These are phyloP conservation scores for Myxozyma mucilagina DNA, from an alignment of 805 yeast genomes.

Conservation along the genomic window DNA sequence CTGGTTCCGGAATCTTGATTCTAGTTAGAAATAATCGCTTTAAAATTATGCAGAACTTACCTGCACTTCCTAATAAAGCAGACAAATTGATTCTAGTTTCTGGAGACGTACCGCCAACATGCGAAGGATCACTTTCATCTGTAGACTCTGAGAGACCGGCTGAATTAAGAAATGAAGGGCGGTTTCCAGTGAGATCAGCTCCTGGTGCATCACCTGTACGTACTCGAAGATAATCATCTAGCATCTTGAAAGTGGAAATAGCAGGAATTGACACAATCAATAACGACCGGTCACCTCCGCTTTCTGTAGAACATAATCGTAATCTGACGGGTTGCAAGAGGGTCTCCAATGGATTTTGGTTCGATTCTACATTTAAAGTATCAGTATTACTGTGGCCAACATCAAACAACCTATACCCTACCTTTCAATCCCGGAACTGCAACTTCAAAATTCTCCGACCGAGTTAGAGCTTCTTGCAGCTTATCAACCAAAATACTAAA, in stretches of 20 bases:
- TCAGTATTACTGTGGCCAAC: constrained; percentile 1
- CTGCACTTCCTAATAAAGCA: too few relatives aligned
- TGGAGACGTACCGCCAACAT: too few relatives aligned
- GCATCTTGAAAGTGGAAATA: constrained; percentile 50
- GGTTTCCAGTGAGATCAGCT: neutral
- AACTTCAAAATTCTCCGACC: constrained; percentile 73
- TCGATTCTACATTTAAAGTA: constrained; percentile 6
- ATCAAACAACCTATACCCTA: neutral
- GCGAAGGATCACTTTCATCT: too few relatives aligned
- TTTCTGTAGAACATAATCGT: constrained; percentile 49
- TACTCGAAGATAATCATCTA: constrained; percentile 48
- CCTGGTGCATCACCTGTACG: constrained; percentile 37
- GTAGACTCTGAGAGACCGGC: too few relatives aligned
- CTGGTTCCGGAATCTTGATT: too few relatives aligned
- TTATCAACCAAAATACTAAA: constrained; percentile 53
- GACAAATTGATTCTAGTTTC: too few relatives aligned
- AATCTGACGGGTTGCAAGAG: constrained; percentile 73
- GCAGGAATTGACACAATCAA: constrained; percentile 51
- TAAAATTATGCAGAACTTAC: too few relatives aligned
- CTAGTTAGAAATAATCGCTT: too few relatives aligned
- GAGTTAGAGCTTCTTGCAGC: constrained; percentile 69
- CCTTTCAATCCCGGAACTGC: constrained; percentile 47
- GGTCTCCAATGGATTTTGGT: constrained; percentile 32
- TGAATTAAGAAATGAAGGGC: constrained; percentile 7
- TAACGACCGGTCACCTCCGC: constrained; percentile 32